phyloP scores from a whole-genome alignment of 2,329 filamentous ascomycete genomes.

The Colletotrichum falcatum region DNA sequence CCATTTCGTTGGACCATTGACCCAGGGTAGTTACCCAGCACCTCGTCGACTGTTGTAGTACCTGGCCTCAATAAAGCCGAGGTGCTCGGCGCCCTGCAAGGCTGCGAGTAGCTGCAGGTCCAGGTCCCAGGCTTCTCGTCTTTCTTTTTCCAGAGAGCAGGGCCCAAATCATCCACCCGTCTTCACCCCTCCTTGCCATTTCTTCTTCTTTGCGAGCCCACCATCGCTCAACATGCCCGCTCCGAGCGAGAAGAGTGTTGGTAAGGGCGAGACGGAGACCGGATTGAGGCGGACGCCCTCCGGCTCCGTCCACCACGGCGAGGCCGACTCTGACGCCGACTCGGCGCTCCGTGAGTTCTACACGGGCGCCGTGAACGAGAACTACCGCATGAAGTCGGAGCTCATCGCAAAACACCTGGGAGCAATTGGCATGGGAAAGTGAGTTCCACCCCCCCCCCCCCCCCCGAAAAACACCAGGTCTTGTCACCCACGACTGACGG shows the following conservation, averaged over 20 bases:
- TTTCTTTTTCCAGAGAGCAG: slow-evolving; percentile 39
- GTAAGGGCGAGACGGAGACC: slow-evolving; percentile 21
- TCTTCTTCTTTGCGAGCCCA: neutral
- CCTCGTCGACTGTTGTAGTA: slow-evolving; percentile 2
- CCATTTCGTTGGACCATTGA: neutral
- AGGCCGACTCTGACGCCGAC: slow-evolving; percentile 44
- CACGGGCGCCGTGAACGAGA: slow-evolving; percentile 47
- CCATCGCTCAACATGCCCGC: slow-evolving; percentile 18
- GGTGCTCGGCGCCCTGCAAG: slow-evolving; percentile 1
- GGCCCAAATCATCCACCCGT: slow-evolving; percentile 9
- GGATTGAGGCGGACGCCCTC: slow-evolving; percentile 24
- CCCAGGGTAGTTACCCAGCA: neutral
- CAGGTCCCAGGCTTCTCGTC: slow-evolving; percentile 19
- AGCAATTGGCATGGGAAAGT: slow-evolving; percentile 52
- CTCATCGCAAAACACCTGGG: slow-evolving; percentile 47
- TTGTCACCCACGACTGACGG: no score
- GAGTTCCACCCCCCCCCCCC: slow-evolving; percentile 37
- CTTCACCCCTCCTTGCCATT: neutral
- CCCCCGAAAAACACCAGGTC: no score
- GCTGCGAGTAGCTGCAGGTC: neutral
- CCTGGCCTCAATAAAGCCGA: slow-evolving; percentile 27
- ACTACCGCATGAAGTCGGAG: slow-evolving; percentile 51
- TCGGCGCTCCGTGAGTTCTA: slow-evolving; percentile 52
- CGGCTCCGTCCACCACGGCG: slow-evolving; percentile 28
- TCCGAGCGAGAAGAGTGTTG: slow-evolving; percentile 33